phyloP scores from a whole-genome alignment of 768 basidiomycete genomes.

The Sistotremastrum niveocremeum region DNA sequence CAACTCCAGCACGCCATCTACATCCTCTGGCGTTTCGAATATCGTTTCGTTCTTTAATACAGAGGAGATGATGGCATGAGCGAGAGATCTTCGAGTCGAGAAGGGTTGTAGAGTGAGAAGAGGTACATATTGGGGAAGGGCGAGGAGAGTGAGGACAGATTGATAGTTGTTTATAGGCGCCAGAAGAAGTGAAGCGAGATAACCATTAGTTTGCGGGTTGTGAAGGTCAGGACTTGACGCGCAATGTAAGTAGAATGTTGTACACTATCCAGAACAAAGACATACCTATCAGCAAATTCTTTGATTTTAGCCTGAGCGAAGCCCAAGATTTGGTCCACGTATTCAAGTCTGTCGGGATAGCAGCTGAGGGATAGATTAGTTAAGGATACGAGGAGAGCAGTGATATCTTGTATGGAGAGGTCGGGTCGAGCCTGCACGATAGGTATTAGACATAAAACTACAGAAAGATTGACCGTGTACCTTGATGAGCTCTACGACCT shows the following conservation, averaged over 20 bases:
- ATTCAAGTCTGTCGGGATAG: slow-evolving; percentile 93
- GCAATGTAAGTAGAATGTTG: slow-evolving; percentile 2
- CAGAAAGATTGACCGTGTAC: slow-evolving; percentile 26
- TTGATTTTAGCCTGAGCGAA: slow-evolving; percentile 81
- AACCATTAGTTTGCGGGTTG: slow-evolving; percentile 70
- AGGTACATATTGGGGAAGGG: slow-evolving; percentile 79
- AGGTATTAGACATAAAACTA: slow-evolving; percentile 2
- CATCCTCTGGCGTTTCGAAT: slow-evolving; percentile 88
- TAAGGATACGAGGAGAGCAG: slow-evolving; percentile 87
- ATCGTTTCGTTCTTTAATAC: slow-evolving; percentile 95
- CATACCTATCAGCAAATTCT: slow-evolving; percentile 70
- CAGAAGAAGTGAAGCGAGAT: slow-evolving; percentile 83
- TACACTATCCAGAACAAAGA: background rate
- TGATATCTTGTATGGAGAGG: slow-evolving; percentile 93
- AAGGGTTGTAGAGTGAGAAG: slow-evolving; percentile 80
- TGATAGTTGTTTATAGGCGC: slow-evolving; percentile 95
- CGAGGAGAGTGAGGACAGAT: slow-evolving; percentile 93
- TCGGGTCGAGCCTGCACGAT: slow-evolving; percentile 78
- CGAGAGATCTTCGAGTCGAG: slow-evolving; percentile 80
- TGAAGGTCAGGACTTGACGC: slow-evolving; percentile 69
- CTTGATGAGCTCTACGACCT: slow-evolving; percentile 96
- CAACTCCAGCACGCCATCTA: slow-evolving; percentile 83
- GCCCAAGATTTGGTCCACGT: slow-evolving; percentile 88
- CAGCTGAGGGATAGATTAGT: slow-evolving; percentile 93
- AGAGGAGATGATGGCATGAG: slow-evolving; percentile 87